phyloP scores from a whole-genome alignment of 768 basidiomycete genomes.

The Paxillus ammoniavirescens region DNA sequence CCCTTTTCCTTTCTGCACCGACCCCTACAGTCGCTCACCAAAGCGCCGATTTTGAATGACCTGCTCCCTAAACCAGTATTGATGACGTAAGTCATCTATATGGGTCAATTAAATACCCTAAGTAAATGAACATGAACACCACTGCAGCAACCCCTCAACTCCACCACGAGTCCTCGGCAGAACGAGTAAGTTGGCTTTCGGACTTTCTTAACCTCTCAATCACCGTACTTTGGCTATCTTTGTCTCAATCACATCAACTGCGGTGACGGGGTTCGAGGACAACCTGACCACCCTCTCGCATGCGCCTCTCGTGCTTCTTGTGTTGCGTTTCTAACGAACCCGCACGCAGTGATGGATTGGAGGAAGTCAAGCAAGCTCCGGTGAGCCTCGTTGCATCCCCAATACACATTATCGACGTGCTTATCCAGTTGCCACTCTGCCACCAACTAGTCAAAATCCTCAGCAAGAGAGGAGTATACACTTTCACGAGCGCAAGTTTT shows the following conservation, averaged over 20 bases:
- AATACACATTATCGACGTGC: not conserved
- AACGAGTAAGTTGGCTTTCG: slow-evolving; percentile 32
- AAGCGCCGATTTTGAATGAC: not conserved
- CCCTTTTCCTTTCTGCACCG: not conserved
- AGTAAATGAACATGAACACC: slow-evolving; percentile 10
- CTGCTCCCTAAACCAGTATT: slow-evolving; percentile 18
- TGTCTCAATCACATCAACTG: slow-evolving; percentile 12
- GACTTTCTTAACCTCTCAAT: slow-evolving; percentile 13
- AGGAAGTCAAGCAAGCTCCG: slow-evolving; percentile 30
- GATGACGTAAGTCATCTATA: slow-evolving; percentile 31
- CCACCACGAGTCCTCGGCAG: slow-evolving; percentile 19
- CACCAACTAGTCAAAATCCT: slow-evolving; percentile 3
- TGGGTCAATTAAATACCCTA: slow-evolving; percentile 16
- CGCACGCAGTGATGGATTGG: slow-evolving; percentile 49
- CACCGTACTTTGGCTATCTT: slow-evolving; percentile 10
- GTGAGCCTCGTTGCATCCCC: slow-evolving; percentile 17
- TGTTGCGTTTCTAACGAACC: slow-evolving; percentile 62
- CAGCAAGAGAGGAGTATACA: slow-evolving; percentile 41
- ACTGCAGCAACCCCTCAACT: slow-evolving; percentile 26
- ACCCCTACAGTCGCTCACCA: not conserved
- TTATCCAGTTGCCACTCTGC: not conserved
- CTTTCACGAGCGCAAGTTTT: slow-evolving; percentile 48
- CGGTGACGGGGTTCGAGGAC: slow-evolving; percentile 23
- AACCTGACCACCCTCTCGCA: slow-evolving; percentile 39
- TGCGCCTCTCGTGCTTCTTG: slow-evolving; percentile 60